Evolutionary conservation across 2,329 filamentous ascomycete species (phyloP), one percentile per base, ranked within the genome.

Genomic region (Dryadomyces quercivorus): DNA sequence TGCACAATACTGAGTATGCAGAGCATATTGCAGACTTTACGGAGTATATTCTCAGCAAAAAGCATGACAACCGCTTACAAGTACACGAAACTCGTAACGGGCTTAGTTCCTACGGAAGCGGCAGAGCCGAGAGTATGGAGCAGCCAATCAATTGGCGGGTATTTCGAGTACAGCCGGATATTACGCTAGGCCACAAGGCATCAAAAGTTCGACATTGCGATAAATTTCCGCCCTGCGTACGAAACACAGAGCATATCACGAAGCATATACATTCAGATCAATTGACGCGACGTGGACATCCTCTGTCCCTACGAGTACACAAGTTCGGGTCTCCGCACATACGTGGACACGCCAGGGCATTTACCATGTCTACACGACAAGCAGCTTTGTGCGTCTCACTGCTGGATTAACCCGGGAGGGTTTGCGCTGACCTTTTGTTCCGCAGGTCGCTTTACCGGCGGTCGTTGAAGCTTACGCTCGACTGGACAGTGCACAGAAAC

Each of bases 401-500:
- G 5, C 5, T 18, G 8, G 18, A 2, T 12, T 21, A 36, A 8
- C 20, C 15, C 2, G 10, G 21, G 16, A 8, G 13, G 8, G 5
- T 6, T 12, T 16, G 2, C 6, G n/a, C 31, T 52, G 22, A 52
- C 43, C 15, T n/a, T 4, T n/a, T n/a, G 15, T 2, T 21, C 2
- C n/a, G 5, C 58, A 85, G 81, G 62, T 84, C 81, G 45, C 85
- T 98, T 58, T 98, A 98, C 72, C 85, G 92, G 66, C 88, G 90
- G 63, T 90, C 90, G 26, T 72, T 98, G 67, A 96, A 96, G 78
- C 83, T 96, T 60, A 80, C 93, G 45, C 82, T 97, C 61, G 90
- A 96, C 75, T 98, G 93, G 93, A 82, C 89, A 56, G 90, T 97
- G 59, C 88, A 96, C 68, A 82, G 93, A 62, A 82, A 92, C 64